Percentiles rank a stretch among this genome's conserved stretches.
phyloP scores from a whole-genome alignment of 306 rosid species.

The Glycine latifolia region DNA sequence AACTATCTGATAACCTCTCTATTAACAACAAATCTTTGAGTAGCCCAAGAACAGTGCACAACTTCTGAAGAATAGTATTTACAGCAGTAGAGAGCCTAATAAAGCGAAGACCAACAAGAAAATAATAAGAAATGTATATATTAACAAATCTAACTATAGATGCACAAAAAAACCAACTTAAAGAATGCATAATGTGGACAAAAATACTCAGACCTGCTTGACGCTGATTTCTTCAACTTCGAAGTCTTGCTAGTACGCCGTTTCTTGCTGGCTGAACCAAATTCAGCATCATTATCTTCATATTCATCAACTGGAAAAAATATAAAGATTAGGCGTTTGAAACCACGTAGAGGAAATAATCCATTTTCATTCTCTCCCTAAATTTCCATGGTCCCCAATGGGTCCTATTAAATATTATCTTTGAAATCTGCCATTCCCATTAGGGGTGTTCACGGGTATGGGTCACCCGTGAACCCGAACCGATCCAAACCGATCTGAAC shows the following conservation, averaged over 20 bases:
- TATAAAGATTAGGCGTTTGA: slow-evolving; percentile 26
- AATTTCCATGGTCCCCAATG: slow-evolving; percentile 9
- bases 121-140: slow-evolving; percentile 39
- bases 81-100: slow-evolving; percentile 83
- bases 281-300: slow-evolving; percentile 76
- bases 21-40: slow-evolving; percentile 91
- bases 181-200: slow-evolving; percentile 30
- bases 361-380: slow-evolving; percentile 29
- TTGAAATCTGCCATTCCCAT: slow-evolving; percentile 21
- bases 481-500: too few relatives aligned
- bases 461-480: too few relatives aligned
- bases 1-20: slow-evolving; percentile 95
- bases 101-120: slow-evolving; percentile 42
- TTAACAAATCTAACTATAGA: slow-evolving; percentile 30
- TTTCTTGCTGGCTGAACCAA: slow-evolving; percentile 87
- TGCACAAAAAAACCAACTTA: slow-evolving; percentile 31
- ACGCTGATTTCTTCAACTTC: slow-evolving; percentile 71
- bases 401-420: slow-evolving; percentile 16
- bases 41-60: slow-evolving; percentile 91
- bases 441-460: too few relatives aligned
- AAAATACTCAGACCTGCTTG: slow-evolving; percentile 70
- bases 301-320: slow-evolving; percentile 71
- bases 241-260: slow-evolving; percentile 75
- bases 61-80: slow-evolving; percentile 89
- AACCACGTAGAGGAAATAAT: slow-evolving; percentile 39